These are phyloP conservation scores for Leccinum incarnatum DNA, from an alignment of 768 basidiomycete species.

Conservation along the genomic window DNA sequence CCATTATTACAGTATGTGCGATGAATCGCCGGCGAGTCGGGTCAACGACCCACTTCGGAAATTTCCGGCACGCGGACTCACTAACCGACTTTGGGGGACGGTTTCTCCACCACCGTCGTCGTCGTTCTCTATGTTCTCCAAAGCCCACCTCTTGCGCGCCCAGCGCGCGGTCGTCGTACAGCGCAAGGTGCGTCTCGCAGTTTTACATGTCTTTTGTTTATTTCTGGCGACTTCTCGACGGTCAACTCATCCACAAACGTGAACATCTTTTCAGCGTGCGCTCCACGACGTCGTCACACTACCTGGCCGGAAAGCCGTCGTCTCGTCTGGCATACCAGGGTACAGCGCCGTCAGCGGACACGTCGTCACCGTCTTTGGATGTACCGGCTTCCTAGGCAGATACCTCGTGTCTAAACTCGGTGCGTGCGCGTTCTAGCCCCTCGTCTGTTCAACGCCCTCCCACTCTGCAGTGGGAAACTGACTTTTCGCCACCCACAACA, in stretches of 20 bases:
- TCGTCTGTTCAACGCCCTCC: too few relatives aligned
- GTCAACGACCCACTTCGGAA: conserved; percentile 16
- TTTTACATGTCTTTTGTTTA: neutral
- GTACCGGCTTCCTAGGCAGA: conserved; percentile 91
- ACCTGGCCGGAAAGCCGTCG: conserved; percentile 59
- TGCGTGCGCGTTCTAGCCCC: conserved; percentile 30
- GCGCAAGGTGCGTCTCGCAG: conserved; percentile 40
- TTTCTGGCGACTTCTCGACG: neutral
- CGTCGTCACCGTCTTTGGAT: conserved; percentile 94
- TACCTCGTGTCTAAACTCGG: conserved; percentile 94
- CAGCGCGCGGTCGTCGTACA: conserved; percentile 47
- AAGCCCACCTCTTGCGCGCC: conserved; percentile 48
- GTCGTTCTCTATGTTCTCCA: conserved; percentile 40
- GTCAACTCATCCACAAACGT: neutral
- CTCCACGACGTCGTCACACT: conserved; percentile 70
- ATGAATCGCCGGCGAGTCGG: neutral
- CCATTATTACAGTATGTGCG: conserved; percentile 40
- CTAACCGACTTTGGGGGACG: neutral
- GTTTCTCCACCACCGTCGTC: conserved; percentile 7
- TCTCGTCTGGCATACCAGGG: conserved; percentile 76
- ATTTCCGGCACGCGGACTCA: conserved; percentile 20
- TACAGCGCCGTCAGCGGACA: conserved; percentile 89
- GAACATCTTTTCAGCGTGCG: conserved; percentile 49
- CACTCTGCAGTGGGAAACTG: neutral
- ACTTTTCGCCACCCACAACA: conserved; percentile 23